A percentile compares a stretch with the other conserved stretches of the same genome.
Evolutionary conservation across 768 basidiomycete species (phyloP).

Genomic region (Mycena filopes): DNA sequence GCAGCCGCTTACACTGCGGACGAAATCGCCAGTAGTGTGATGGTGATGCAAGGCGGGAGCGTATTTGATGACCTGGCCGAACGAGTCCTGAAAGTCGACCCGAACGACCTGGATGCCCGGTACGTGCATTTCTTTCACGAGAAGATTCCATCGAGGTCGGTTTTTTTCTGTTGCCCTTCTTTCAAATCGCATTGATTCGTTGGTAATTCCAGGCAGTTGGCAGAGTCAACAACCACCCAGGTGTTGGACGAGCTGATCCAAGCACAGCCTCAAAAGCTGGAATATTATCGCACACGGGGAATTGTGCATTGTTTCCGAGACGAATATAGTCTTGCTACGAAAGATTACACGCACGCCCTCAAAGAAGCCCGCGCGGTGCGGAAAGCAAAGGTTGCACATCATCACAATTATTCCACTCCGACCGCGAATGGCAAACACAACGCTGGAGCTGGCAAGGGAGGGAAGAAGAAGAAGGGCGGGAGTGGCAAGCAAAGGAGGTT

Average conservation of each 20-base stretch:
- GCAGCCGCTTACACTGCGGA: conserved; percentile 88
- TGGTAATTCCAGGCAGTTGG: conserved; percentile 70
- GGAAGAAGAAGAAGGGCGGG: conserved; percentile 64
- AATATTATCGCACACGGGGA: conserved; percentile 90
- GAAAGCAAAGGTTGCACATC: conserved; percentile 69
- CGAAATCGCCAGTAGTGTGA: conserved; percentile 92
- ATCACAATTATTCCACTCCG: conserved; percentile 49
- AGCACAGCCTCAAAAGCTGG: conserved; percentile 77
- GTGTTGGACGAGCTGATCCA: conserved; percentile 84
- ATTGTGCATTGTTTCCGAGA: conserved; percentile 92
- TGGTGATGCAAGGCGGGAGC: conserved; percentile 95
- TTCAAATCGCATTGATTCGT: conserved; percentile 23
- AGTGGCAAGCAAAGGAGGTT: conserved; percentile 49
- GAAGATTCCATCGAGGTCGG: conserved; percentile 90
- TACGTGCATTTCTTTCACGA: conserved; percentile 92
- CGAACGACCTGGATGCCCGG: conserved; percentile 29
- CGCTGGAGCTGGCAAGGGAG: conserved; percentile 48
- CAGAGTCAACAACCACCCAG: conserved; percentile 83
- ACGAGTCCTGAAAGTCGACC: conserved; percentile 76
- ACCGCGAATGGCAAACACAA: conserved; percentile 41
- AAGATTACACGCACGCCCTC: conserved; percentile 85
- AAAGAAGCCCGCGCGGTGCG: conserved; percentile 80
- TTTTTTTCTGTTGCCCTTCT: conserved; percentile 13
- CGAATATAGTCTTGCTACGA: conserved; percentile 77
- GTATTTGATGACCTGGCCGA: conserved; percentile 95